Evolutionary conservation across 1,284 basidiomycete species (phyloP).

Genomic region (Cystobasidium slooffiae): DNA sequence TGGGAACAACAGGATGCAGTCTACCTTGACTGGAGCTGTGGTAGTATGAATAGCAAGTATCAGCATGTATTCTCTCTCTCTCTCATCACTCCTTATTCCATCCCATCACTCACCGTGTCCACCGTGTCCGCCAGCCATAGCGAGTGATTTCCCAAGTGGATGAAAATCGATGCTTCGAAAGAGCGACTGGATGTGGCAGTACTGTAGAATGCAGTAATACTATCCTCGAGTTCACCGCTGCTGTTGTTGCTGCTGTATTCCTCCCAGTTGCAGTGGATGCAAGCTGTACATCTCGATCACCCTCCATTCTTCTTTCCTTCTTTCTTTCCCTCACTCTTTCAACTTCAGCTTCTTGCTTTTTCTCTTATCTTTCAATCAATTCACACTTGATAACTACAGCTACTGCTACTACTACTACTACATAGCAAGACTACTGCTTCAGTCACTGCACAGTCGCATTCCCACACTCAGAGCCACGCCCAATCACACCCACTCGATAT

Average conservation of each 20-base stretch:
- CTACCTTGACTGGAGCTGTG: slow-evolving; percentile 23
- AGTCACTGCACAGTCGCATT: too few relatives aligned
- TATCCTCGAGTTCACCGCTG: too few relatives aligned
- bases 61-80: background rate
- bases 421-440: background rate
- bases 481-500: slow-evolving; percentile 14
- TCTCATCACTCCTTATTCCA: background rate
- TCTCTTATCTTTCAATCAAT: background rate
- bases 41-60: background rate
- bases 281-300: too few relatives aligned
- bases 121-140: slow-evolving; percentile 31
- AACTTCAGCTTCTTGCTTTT: background rate
- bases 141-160: background rate
- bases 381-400: background rate
- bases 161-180: background rate
- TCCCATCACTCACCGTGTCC: slow-evolving; percentile 23
- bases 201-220: background rate
- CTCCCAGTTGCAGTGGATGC: too few relatives aligned
- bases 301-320: too few relatives aligned
- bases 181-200: background rate
- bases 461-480: background rate
- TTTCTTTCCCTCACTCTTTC: background rate
- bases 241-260: too few relatives aligned
- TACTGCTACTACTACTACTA: background rate
- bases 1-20: too few relatives aligned